Base-by-base conservation (phyloP, 768 basidiomycete species). In the Lactarius hengduanensis region DNA sequence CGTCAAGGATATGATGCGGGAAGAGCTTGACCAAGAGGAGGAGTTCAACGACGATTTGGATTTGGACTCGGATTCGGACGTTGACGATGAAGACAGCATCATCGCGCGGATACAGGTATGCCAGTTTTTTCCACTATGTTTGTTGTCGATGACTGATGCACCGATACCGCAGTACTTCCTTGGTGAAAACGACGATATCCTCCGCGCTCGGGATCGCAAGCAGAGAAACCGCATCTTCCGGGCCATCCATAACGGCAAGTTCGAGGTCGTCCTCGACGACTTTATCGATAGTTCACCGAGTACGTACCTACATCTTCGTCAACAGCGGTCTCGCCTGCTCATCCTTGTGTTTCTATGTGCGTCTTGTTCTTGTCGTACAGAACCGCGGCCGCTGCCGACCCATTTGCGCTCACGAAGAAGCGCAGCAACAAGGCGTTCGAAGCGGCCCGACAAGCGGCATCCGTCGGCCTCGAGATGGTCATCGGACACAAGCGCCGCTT, bases 371-470 rank as follows among this genome's bases (percentile, higher is more conserved):
- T 57, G 41, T 65, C 26, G 26, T 26, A 1, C 73, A 73, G 82
- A 80, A 66, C 88, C 2, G 78, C 82, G 22, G 78, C 78, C 0
- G 36, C 36, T 0, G 90, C 94, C 71, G 88, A 88, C 32, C 32
- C 32, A 0, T 75, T 87, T 20, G 70, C 80, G 10, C 69, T 69
- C n/a, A 82, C 86, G 22, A 82, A 86, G 71, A 88, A 86, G 74
- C 84, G 86, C 40, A 86, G 87, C 1, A 88, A 86, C 75, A 89
- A 87, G 71, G 84, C 85, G 1, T 81, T 80, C 69, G 90, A 91
- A 73, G 84, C 36, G 4, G 36, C 85, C 36, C 36, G 8, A 38
- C 36, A 13, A 11, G 36, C 36, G 36, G 36, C 36, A 2, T 75
- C 78, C 0, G 80, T 83, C 61, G 77, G 73, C 18, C 67, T 76